Evolutionary conservation across 2,329 filamentous ascomycete genomes (phyloP).

Genomic region (Lomentospora prolificans): DNA sequence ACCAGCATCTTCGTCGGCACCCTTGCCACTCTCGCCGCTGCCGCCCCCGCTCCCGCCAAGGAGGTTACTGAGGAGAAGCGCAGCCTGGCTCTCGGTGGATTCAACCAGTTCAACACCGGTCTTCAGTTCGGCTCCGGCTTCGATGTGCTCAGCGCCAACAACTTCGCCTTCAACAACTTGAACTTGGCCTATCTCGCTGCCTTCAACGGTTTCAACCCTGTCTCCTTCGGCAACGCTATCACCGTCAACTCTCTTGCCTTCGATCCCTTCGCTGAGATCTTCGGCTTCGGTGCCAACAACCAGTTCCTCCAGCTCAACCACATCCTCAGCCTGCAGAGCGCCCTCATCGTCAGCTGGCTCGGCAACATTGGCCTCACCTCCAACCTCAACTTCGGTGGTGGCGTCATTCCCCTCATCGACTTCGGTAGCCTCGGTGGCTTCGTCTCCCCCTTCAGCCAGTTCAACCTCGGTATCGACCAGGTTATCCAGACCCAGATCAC

Average conservation of each 20-base stretch:
- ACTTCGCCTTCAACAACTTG: conserved; percentile 28
- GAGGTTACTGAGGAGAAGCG: conserved; percentile 20
- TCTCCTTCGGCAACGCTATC: conserved; percentile 28
- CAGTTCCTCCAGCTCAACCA: conserved; percentile 30
- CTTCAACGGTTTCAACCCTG: conserved; percentile 35
- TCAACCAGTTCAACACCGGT: conserved; percentile 27
- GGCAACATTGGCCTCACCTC: conserved; percentile 21
- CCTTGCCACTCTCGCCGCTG: conserved; percentile 33
- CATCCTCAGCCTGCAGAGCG: conserved; percentile 29
- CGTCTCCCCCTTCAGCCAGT: conserved; percentile 18
- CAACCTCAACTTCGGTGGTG: conserved; percentile 15
- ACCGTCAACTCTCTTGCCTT: conserved; percentile 21
- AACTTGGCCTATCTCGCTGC: conserved; percentile 36
- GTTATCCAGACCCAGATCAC: conserved; percentile 19
- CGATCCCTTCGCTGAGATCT: conserved; percentile 36
- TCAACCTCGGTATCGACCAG: conserved; percentile 17
- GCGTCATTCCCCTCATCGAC: conserved; percentile 6
- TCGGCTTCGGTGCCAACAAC: conserved; percentile 31
- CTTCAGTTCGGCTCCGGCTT: conserved; percentile 28
- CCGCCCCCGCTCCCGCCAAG: conserved; percentile 33
- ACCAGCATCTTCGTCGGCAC: conserved; percentile 32
- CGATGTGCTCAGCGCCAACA: conserved; percentile 29
- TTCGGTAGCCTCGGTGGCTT: conserved; percentile 6
- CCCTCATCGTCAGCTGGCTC: conserved; percentile 27
- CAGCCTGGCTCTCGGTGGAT: conserved; percentile 25